These are phyloP conservation scores for Diplodia mutila DNA, from an alignment of 2,329 filamentous ascomycete genomes.

Conservation along the genomic window DNA sequence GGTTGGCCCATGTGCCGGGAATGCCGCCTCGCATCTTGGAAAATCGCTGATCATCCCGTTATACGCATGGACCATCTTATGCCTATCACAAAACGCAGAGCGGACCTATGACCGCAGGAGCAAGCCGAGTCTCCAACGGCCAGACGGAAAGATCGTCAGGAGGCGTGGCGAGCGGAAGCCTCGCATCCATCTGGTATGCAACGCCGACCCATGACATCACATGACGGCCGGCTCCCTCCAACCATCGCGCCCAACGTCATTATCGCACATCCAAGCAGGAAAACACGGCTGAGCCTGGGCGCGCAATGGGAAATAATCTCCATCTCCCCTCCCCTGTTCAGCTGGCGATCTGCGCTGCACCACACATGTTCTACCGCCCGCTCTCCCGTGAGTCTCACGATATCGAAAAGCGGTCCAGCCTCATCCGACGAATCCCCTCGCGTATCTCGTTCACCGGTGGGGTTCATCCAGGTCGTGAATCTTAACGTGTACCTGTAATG, in stretches of 20 bases:
- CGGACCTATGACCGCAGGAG: background rate
- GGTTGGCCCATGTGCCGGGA: conserved; percentile 11
- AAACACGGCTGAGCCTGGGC: background rate
- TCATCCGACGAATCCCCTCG: conserved; percentile 6
- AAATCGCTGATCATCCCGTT: conserved; percentile 11
- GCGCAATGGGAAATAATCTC: background rate
- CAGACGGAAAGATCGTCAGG: conserved; percentile 15
- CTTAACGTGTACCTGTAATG: background rate
- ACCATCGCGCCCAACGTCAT: conserved; percentile 16
- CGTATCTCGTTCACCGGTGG: conserved; percentile 3
- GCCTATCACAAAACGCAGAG: background rate
- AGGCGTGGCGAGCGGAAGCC: conserved; percentile 4
- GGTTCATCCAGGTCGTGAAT: background rate
- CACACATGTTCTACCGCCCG: background rate
- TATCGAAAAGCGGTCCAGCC: conserved; percentile 4
- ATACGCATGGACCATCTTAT: conserved; percentile 7
- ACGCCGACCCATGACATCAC: conserved; percentile 19
- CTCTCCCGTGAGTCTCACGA: background rate
- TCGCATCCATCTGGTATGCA: background rate
- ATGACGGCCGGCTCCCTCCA: conserved; percentile 6
- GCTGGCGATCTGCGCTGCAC: background rate
- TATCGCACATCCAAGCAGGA: background rate
- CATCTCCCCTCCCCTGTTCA: background rate
- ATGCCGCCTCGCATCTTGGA: conserved; percentile 8
- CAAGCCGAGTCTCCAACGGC: background rate